A percentile compares a stretch with the other conserved stretches of the same genome.
phyloP scores from a whole-genome alignment of 805 yeast genomes.

The Ogataea wickerhamii region DNA sequence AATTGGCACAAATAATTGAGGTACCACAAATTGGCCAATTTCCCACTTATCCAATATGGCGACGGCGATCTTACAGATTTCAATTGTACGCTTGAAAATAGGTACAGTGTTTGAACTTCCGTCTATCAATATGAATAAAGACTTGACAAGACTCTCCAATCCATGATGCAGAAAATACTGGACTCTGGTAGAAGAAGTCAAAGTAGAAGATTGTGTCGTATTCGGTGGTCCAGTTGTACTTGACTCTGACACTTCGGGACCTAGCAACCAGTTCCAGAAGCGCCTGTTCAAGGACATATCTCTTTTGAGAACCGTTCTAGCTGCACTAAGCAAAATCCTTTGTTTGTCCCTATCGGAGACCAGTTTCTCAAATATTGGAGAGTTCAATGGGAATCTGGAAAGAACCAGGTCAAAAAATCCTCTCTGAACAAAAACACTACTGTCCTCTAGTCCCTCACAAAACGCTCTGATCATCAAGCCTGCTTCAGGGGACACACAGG shows the following conservation, averaged over 20 bases:
- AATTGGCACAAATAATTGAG: slow-evolving; percentile 64
- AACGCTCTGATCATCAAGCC: slow-evolving; percentile 77
- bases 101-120: slow-evolving; percentile 27
- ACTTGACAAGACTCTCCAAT: slow-evolving; percentile 43
- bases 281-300: slow-evolving; percentile 96
- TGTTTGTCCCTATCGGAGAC: slow-evolving; percentile 53
- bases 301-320: slow-evolving; percentile 65
- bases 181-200: slow-evolving; percentile 32
- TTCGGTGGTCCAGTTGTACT: slow-evolving; percentile 5
- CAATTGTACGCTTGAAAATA: slow-evolving; percentile 35
- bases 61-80: slow-evolving; percentile 60
- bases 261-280: slow-evolving; percentile 89
- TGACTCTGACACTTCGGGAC: slow-evolving; percentile 53
- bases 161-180: slow-evolving; percentile 64
- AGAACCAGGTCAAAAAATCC: slow-evolving; percentile 83
- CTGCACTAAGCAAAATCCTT: slow-evolving; percentile 56
- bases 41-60: slow-evolving; percentile 94
- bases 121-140: slow-evolving; percentile 48
- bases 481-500: slow-evolving; percentile 70
- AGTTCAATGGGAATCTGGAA: slow-evolving; percentile 61
- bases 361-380: slow-evolving; percentile 49
- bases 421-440: slow-evolving; percentile 72
- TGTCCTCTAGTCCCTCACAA: slow-evolving; percentile 60
- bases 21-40: slow-evolving; percentile 72
- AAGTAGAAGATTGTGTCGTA: slow-evolving; percentile 8